Conservation (phyloP, 169 alveolate species). For the Cryptosporidium andersoni region DNA sequence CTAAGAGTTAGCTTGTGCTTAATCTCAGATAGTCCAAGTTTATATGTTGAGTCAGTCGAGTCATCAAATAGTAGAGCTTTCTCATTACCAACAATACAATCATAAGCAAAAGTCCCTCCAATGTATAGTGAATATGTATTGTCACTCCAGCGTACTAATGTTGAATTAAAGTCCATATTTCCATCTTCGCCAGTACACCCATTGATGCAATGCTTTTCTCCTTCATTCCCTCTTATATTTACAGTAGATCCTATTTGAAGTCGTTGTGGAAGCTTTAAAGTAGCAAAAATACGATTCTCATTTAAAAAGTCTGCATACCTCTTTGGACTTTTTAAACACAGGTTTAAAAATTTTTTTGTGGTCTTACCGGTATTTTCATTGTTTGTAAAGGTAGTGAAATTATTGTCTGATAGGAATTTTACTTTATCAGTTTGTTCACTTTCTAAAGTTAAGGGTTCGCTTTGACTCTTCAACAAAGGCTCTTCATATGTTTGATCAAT, state of each 20-base stretch:
- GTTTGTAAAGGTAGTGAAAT: background rate
- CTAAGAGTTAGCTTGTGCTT: constrained; percentile 49
- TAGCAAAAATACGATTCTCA: constrained; percentile 7
- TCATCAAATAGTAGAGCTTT: constrained; percentile 50
- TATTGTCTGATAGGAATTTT: no score
- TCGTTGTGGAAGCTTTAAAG: constrained; percentile 53
- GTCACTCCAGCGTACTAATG: constrained; percentile 60
- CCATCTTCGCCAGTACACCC: constrained; percentile 34
- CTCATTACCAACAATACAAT: constrained; percentile 42
- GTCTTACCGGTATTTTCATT: background rate
- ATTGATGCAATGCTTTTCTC: background rate
- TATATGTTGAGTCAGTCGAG: constrained; percentile 17
- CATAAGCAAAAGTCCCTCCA: constrained; percentile 17
- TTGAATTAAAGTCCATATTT: constrained; percentile 19
- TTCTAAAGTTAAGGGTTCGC: background rate
- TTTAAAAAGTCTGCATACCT: constrained; percentile 11
- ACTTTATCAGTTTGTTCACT: background rate
- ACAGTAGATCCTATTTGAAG: constrained; percentile 2
- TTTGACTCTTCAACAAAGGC: no score
- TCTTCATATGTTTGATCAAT: no score
- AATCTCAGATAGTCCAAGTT: background rate
- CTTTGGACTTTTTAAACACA: background rate
- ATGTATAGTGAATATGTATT: constrained; percentile 32
- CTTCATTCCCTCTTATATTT: background rate
- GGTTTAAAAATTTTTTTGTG: no score